These are phyloP conservation scores for Podospora pseudoanserina DNA, from an alignment of 495 filamentous ascomycete species.

Conservation along the genomic window DNA sequence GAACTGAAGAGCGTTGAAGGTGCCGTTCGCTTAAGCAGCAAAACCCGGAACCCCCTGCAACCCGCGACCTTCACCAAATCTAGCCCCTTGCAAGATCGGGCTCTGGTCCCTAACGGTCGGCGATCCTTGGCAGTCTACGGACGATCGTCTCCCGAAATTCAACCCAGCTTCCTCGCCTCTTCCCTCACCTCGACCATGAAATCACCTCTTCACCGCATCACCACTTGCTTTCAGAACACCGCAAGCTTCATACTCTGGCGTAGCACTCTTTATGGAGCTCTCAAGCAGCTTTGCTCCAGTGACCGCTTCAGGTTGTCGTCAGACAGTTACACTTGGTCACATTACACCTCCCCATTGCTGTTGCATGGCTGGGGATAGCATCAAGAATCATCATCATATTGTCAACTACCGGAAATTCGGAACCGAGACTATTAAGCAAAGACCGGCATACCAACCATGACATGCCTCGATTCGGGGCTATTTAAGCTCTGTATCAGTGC, in stretches of 20 bases:
- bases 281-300: background rate
- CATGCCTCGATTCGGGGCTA: background rate
- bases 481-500: background rate
- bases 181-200: background rate
- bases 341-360: background rate
- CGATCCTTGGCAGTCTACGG: slow-evolving; percentile 13
- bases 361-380: background rate
- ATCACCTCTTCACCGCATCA: background rate
- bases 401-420: slow-evolving; percentile 18
- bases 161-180: background rate
- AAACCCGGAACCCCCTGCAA: slow-evolving; percentile 11
- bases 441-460: background rate
- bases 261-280: background rate
- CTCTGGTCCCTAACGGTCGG: background rate
- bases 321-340: background rate
- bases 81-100: slow-evolving; percentile 7
- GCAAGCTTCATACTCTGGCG: background rate
- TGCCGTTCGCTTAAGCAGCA: slow-evolving; percentile 16
- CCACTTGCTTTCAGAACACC: background rate
- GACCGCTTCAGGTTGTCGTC: background rate
- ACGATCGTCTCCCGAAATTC: slow-evolving; percentile 13
- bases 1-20: background rate
- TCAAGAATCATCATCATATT: background rate
- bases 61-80: slow-evolving; percentile 16
- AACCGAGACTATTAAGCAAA: slow-evolving; percentile 13